Evolutionary conservation across 2,329 filamentous ascomycete genomes (phyloP), one percentile per base, ranked within the genome.

Genomic region (Pestalotiopsis sp.): DNA sequence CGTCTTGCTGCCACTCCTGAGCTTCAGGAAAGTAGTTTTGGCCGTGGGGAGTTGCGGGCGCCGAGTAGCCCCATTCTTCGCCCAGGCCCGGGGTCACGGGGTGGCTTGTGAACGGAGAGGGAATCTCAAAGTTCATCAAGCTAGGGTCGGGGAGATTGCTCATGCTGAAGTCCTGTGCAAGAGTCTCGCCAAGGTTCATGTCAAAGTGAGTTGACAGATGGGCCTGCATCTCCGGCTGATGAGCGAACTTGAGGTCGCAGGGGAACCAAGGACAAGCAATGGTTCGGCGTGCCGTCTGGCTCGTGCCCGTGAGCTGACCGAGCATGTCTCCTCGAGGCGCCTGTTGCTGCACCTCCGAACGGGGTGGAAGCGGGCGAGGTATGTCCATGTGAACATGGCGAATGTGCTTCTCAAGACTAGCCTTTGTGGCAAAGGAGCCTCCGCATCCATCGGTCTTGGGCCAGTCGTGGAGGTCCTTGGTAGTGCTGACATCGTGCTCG

Each of bases 391-490:
- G 95, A 24, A 93, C 87, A 61, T 91, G 94, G 22, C 93, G 90
- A 58, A 98, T 86, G 76, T 98, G 95, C 71, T 96, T 92, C 77
- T 95, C 92, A 0, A 98, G 85, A 38, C 89, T 89, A 20, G 88
- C 86, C 78, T 97, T 97, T 69, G 91, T 92, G 68, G 88, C 87
- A 75, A 97, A 96, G 44, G 86, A 86, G 69, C 89, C 87, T 2
- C 91, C 92, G 75, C 95, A 98, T 17, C 91, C 92, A 64, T 89
- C 84, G 10, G 85, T 80, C 24, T 85, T 86, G 67, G 87, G 83
- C 91, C 94, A 97, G 5, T 79, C 82, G 10, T 81, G 79, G 1
- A 96, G 80, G 58, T 88, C 88, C 7, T 83, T 82, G n/a, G 82
- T 85, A 4, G 80, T 77, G 9, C 81, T 82, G 1, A 94, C 81